phyloP scores from a whole-genome alignment of 2,329 filamentous ascomycete species.

The Colletotrichum incanum region DNA sequence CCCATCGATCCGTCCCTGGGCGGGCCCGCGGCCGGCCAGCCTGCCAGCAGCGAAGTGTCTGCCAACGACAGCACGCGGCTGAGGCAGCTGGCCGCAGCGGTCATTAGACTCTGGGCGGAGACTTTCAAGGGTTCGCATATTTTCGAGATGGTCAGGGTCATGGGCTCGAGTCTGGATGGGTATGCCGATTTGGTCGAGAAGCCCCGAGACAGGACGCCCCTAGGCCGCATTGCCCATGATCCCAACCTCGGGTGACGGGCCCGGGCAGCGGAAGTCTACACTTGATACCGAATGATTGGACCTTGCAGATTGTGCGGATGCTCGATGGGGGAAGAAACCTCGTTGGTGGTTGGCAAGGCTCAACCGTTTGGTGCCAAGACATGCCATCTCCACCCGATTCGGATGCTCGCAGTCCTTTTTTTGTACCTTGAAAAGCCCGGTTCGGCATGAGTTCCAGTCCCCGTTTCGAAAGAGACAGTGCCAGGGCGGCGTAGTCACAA shows the following conservation, averaged over 20 bases:
- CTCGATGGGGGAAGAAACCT: background rate
- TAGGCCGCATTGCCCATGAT: conserved; percentile 53
- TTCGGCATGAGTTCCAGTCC: background rate
- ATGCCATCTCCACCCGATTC: background rate
- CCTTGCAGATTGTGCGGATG: background rate
- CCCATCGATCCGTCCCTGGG: conserved; percentile 71
- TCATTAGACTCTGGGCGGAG: conserved; percentile 74
- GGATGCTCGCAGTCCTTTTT: conserved; percentile 15
- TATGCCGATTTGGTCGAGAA: conserved; percentile 73
- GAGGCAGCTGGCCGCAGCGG: conserved; percentile 70
- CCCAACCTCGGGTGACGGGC: conserved; percentile 32
- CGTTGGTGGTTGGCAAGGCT: background rate
- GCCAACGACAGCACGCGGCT: conserved; percentile 67
- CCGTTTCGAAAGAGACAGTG: background rate
- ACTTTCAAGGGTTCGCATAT: conserved; percentile 75
- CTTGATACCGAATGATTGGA: background rate
- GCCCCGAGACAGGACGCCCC: conserved; percentile 63
- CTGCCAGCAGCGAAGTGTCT: conserved; percentile 59
- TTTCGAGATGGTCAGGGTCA: conserved; percentile 72
- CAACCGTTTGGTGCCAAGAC: conserved; percentile 26
- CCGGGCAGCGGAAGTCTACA: background rate
- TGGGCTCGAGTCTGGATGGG: conserved; percentile 70
- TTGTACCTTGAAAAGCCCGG: background rate
- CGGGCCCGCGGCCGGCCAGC: conserved; percentile 55
- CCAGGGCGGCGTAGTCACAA: background rate